Base-by-base conservation (phyloP, 1,139 yeast species). In the Hyphopichia fennica region DNA sequence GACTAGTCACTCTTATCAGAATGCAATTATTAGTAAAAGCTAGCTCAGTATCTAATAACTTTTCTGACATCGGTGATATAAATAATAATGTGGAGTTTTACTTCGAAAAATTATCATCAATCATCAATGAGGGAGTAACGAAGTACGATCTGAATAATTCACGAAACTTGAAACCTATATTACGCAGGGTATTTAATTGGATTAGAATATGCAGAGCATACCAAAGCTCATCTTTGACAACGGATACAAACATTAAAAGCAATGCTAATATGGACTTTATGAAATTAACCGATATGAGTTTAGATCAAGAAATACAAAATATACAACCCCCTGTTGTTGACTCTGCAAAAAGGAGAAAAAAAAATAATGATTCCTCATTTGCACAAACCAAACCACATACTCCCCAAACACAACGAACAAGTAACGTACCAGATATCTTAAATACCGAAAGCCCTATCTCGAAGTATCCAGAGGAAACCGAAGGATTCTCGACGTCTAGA, bases 141-240 rank as follows among this genome's bases (percentile, higher is more conserved):
- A 51, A 53, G 31, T 52, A 51, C 34, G 60, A 63, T 39, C 71
- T 72, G 44, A 62, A 63, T 30, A 73, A 72, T 17, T 70, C 76
- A 35, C 57, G 54, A 40, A 69, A 73, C 45, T 72, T 77, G 77
- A 53, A 66, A 2, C 60, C 62, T 29, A 67, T 76, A n/a, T 54
- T 77, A 41, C 58, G 65, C 13, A 65, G 75, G 41, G 68, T 76
- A 30, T 69, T 69, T 35, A 72, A 70, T 49, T 75, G 81, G 79
- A 74, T 77, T 65, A 65, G 59, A 37, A 62, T 74, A 15, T 72
- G 78, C 2, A 64, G 58, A 40, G 57, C 54, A 29, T 63, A 48
- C 42, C 45, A 46, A 15, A 29, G 37, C 13, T 33, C 41, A 2
- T 34, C 44, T 18, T 32, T 16, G n/a, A 14, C 17, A 7, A 11